These are phyloP conservation scores for Casuarina equisetifolia DNA, from an alignment of 306 rosid species.

Conservation along the genomic window DNA sequence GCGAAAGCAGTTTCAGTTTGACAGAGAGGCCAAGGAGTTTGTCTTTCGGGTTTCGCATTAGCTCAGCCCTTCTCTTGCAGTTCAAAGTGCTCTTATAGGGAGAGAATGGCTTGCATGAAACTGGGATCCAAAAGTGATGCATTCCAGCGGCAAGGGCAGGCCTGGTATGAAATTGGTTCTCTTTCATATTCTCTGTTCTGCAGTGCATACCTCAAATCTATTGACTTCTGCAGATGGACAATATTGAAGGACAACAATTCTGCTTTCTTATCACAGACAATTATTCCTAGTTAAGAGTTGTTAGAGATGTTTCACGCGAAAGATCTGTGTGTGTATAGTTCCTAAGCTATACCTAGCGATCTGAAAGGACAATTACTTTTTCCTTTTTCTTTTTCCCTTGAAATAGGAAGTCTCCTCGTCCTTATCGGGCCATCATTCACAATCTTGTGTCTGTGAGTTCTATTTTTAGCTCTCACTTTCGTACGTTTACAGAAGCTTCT, in stretches of 20 bases:
- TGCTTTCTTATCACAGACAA: not conserved
- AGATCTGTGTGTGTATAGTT: not conserved
- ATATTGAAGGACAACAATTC: not conserved
- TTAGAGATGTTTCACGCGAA: slow-evolving; percentile 1
- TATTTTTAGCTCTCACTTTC: not conserved
- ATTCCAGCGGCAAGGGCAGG: slow-evolving; percentile 95
- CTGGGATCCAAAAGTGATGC: slow-evolving; percentile 97
- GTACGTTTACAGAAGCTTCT: not conserved
- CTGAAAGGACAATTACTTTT: not conserved
- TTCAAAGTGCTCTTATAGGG: slow-evolving; percentile 14
- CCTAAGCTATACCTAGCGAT: not conserved
- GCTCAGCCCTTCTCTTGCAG: slow-evolving; percentile 25
- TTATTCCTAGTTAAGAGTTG: not conserved
- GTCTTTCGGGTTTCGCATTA: not conserved
- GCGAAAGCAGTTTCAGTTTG: slow-evolving; percentile 18
- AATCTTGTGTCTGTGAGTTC: not conserved
- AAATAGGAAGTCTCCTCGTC: not conserved
- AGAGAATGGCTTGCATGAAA: slow-evolving; percentile 83
- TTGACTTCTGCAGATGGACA: not conserved
- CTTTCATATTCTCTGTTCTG: slow-evolving; percentile 4
- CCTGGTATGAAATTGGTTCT: slow-evolving; percentile 61
- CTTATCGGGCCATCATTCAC: not conserved
- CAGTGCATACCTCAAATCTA: not conserved
- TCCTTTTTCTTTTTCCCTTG: not conserved
- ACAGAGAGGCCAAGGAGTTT: slow-evolving; percentile 20